These are phyloP conservation scores for Limtongia smithiae DNA, from an alignment of 805 yeast species.

Conservation along the genomic window DNA sequence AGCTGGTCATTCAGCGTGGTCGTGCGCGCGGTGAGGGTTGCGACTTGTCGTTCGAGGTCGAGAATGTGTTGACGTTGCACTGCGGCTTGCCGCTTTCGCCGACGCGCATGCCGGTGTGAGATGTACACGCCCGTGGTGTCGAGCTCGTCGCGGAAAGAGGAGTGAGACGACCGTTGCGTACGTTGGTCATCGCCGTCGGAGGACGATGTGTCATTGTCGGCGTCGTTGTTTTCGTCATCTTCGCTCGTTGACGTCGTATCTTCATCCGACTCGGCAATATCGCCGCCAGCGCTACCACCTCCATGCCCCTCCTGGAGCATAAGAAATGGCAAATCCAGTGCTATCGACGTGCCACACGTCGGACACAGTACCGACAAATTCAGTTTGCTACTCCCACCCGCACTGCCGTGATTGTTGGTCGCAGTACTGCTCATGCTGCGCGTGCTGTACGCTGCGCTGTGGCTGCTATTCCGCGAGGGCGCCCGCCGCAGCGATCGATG, in stretches of 20 bases:
- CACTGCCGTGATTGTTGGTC: too few relatives aligned
- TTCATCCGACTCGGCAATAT: background rate
- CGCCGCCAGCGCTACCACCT: background rate
- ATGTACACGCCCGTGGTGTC: background rate
- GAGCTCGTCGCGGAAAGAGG: too few relatives aligned
- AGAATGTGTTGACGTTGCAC: background rate
- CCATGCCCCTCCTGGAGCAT: slow-evolving; percentile 7
- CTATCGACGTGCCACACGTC: slow-evolving; percentile 18
- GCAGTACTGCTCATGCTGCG: too few relatives aligned
- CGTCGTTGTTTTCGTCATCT: background rate
- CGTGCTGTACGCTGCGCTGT: too few relatives aligned
- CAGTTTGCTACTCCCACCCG: background rate
- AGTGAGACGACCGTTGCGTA: too few relatives aligned
- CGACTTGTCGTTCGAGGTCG: slow-evolving; percentile 15
- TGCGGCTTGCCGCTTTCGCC: background rate
- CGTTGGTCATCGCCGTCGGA: too few relatives aligned
- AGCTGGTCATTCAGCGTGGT: slow-evolving; percentile 14
- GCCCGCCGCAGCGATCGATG: too few relatives aligned
- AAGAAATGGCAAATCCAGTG: slow-evolving; percentile 23
- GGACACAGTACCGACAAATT: slow-evolving; percentile 24
- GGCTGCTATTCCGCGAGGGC: too few relatives aligned
- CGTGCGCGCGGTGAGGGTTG: slow-evolving; percentile 13
- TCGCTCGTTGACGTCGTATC: background rate
- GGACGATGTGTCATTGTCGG: background rate
- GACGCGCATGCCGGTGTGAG: background rate